Evolutionary conservation across 1,139 yeast genomes (phyloP).

Genomic region (Yamadazyma taylorii): DNA sequence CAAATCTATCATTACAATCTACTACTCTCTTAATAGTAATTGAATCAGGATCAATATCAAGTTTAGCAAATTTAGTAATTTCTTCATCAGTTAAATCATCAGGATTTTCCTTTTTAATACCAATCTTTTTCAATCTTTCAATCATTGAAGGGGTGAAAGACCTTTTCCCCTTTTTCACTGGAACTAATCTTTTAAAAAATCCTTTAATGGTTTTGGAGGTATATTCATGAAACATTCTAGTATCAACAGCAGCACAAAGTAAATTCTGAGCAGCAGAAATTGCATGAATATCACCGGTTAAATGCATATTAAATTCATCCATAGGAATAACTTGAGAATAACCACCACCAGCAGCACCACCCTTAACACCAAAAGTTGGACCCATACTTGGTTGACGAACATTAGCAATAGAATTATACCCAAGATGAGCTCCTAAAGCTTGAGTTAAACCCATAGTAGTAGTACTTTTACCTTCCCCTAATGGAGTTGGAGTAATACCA

Average conservation of each 20-base stretch:
- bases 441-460: conserved; percentile 80
- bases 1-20: conserved; percentile 76
- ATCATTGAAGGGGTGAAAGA: conserved; percentile 67
- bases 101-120: conserved; percentile 65
- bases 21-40: conserved; percentile 78
- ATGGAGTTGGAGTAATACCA: conserved; percentile 81
- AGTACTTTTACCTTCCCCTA: conserved; percentile 82
- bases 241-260: conserved; percentile 80
- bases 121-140: conserved; percentile 60
- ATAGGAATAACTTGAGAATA: conserved; percentile 83
- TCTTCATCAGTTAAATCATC: conserved; percentile 70
- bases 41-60: conserved; percentile 70
- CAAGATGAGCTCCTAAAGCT: conserved; percentile 75
- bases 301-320: conserved; percentile 86
- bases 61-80: conserved; percentile 57
- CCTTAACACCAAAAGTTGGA: conserved; percentile 84
- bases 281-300: conserved; percentile 85
- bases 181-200: conserved; percentile 69
- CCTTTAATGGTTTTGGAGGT: conserved; percentile 67
- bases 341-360: conserved; percentile 92
- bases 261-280: conserved; percentile 78
- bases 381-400: conserved; percentile 89
- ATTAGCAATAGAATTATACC: conserved; percentile 69
- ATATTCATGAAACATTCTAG: conserved; percentile 77
- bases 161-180: conserved; percentile 65